phyloP scores from a whole-genome alignment of 108 stramenopile species.

The Pelagomonas calceolata region DNA sequence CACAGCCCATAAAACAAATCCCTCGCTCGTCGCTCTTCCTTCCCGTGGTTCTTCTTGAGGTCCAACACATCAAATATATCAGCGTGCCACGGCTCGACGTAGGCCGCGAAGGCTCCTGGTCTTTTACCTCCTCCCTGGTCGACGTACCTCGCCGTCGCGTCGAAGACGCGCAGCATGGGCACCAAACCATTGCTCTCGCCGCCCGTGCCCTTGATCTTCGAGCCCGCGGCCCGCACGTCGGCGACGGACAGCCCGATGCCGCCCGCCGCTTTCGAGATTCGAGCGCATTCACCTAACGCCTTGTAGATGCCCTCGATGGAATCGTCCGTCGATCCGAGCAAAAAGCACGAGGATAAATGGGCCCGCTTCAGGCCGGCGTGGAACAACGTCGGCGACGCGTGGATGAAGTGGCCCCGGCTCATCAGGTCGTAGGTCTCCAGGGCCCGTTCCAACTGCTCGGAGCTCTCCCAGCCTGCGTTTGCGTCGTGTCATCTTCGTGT shows the following conservation, averaged over 20 bases:
- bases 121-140: conserved; percentile 95
- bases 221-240: conserved; percentile 82
- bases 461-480: too few relatives aligned
- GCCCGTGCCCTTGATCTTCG: conserved; percentile 81
- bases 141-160: conserved; percentile 89
- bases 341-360: conserved; percentile 83
- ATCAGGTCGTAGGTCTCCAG: conserved; percentile 89
- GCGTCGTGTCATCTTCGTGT: too few relatives aligned
- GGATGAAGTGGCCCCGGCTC: conserved; percentile 83
- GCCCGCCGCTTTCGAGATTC: conserved; percentile 82
- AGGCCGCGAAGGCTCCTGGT: conserved; percentile 89
- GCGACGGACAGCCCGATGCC: conserved; percentile 90
- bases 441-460: conserved; percentile 60
- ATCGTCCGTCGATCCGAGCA: conserved; percentile 91
- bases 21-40: conserved; percentile 83
- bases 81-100: conserved; percentile 94
- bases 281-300: conserved; percentile 84
- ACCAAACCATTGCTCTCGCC: conserved; percentile 89
- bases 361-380: conserved; percentile 91
- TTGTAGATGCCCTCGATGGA: conserved; percentile 91
- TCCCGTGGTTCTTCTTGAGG: conserved; percentile 91
- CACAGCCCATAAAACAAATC: conserved; percentile 95
- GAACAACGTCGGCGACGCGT: conserved; percentile 92
- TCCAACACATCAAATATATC: conserved; percentile 86
- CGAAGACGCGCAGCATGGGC: conserved; percentile 97